phyloP scores from a whole-genome alignment of 345 rosid species.

The Odontarrhena argentea region DNA sequence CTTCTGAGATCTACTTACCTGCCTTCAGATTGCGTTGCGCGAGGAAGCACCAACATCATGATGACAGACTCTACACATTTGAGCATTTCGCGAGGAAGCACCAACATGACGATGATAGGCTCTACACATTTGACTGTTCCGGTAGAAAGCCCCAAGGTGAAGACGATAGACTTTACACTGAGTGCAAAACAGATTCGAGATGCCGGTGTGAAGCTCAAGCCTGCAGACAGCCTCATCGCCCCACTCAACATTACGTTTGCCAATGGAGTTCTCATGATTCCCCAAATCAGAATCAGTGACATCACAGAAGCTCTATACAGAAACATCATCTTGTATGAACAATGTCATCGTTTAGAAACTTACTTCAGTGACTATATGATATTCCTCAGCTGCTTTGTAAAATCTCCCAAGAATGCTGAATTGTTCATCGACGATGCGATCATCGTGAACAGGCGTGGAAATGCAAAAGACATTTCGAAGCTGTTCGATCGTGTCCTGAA shows the following conservation, averaged over 20 bases:
- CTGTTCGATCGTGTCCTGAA: slow-evolving; percentile 12
- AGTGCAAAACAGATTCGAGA: slow-evolving; percentile 39
- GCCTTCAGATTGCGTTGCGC: too few species aligned
- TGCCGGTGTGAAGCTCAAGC: slow-evolving; percentile 48
- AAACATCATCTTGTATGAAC: slow-evolving; percentile 36
- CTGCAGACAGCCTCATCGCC: slow-evolving; percentile 3
- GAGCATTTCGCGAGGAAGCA: too few species aligned
- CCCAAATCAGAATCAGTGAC: slow-evolving; percentile 13
- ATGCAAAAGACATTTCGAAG: slow-evolving; percentile 31
- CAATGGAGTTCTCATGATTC: slow-evolving; percentile 28
- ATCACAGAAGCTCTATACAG: slow-evolving; percentile 29
- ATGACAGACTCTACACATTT: not conserved
- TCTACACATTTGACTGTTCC: not conserved
- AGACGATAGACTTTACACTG: not conserved
- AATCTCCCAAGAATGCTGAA: slow-evolving; percentile 27
- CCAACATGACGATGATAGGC: too few species aligned
- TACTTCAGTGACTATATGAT: slow-evolving; percentile 23
- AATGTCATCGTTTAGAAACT: slow-evolving; percentile 28
- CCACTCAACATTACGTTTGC: slow-evolving; percentile 36
- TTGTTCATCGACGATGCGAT: slow-evolving; percentile 31
- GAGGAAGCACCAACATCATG: too few species aligned
- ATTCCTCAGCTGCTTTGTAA: slow-evolving; percentile 30
- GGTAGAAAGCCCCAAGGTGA: too few species aligned
- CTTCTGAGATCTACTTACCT: slow-evolving; percentile 30
- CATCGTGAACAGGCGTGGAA: slow-evolving; percentile 28